Evolutionary conservation across 805 yeast genomes (phyloP), one percentile per base, ranked within the genome.

Genomic region (Candida golubevii): DNA sequence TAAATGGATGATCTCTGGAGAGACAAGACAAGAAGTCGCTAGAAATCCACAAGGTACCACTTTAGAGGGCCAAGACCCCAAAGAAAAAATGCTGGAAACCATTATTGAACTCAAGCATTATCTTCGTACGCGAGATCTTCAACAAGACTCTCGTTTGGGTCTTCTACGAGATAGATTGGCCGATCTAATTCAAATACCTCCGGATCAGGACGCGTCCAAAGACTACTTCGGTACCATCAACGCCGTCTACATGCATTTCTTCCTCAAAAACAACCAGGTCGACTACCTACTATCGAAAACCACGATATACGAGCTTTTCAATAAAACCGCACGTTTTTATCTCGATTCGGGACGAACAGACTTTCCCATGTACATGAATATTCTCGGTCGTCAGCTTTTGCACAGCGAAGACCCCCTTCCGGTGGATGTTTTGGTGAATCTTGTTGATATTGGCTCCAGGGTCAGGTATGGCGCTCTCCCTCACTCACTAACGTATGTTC

Each of bases 361-460:
- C 18, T 36, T 61, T 10, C 72, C 74, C 3, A 57, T 56, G 41
- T 68, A 51, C 50, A 47, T 67, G 47, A 55, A 63, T 1, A 36
- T 57, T 2, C 35, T 66, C 30, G 59, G 65, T 2, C 54, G 48
- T 29, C 39, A 49, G 15, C 49, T 62, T 26, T 42, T 60, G 18
- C 44, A 49, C 36, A 39, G 2, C 18, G 29, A 31, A 2, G 10
- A 12, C 9, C 18, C 26, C 6, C 18, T 59, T 5, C 55, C 66
- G 2, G 41, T 59, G 1, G 44, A 45, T 13, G 42, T 59, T 4
- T 49, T 65, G 36, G 63, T 61, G 1, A 51, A 54, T 27, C 49
- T 67, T 0, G 56, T 64, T 6, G 64, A 60, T 7, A 48, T 69
- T 42, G 70, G 65, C 3, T 44, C 63, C 8, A 12, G 30, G 23